Conservation (phyloP, 192 early-diverging fungal genomes). For the Piromyces finnis region DNA sequence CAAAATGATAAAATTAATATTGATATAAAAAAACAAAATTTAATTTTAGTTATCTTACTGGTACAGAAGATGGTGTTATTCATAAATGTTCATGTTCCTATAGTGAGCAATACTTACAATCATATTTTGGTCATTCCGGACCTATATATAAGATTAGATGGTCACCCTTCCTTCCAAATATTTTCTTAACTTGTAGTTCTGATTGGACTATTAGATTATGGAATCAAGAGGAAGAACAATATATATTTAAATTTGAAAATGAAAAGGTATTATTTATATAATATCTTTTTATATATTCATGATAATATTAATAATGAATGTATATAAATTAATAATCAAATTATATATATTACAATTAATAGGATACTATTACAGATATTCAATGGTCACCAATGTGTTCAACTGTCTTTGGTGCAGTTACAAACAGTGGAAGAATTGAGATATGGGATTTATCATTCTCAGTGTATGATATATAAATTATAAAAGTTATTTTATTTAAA, state of each 20-base stretch:
- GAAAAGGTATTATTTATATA: slow-evolving; percentile 16
- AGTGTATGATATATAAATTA: slow-evolving; percentile 16
- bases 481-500: neutral
- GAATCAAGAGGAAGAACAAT: slow-evolving; percentile 26
- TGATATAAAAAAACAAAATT: neutral
- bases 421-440: slow-evolving; percentile 32
- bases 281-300: too few relatives aligned
- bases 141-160: slow-evolving; percentile 32
- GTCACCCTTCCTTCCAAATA: slow-evolving; percentile 24
- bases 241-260: slow-evolving; percentile 30
- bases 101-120: slow-evolving; percentile 40
- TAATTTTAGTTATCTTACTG: slow-evolving; percentile 24
- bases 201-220: slow-evolving; percentile 41
- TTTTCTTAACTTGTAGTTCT: slow-evolving; percentile 23
- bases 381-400: slow-evolving; percentile 27
- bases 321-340: too few relatives aligned
- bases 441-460: slow-evolving; percentile 39
- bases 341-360: neutral
- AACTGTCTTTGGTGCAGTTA: slow-evolving; percentile 34
- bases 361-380: slow-evolving; percentile 35
- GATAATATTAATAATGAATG: too few relatives aligned
- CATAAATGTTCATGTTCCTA: slow-evolving; percentile 38
- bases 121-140: slow-evolving; percentile 30
- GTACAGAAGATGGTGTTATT: slow-evolving; percentile 35
- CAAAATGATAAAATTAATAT: too few relatives aligned